phyloP scores from a whole-genome alignment of 1,284 basidiomycete species.

The Grifola frondosa region DNA sequence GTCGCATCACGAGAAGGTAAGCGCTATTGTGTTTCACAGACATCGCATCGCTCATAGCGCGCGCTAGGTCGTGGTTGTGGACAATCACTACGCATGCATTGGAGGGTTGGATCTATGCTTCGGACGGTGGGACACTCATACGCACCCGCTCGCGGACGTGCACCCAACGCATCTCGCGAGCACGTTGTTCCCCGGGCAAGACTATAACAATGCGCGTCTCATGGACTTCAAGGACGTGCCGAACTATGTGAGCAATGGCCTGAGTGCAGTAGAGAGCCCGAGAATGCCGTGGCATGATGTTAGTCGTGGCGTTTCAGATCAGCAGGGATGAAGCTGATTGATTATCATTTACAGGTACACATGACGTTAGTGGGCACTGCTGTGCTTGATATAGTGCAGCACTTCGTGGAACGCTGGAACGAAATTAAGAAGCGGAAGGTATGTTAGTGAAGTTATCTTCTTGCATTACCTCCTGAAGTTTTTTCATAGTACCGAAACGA shows the following conservation, averaged over 20 bases:
- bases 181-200: slow-evolving; percentile 91
- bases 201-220: slow-evolving; percentile 86
- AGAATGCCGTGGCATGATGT: slow-evolving; percentile 93
- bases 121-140: slow-evolving; percentile 92
- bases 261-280: slow-evolving; percentile 70
- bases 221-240: slow-evolving; percentile 83
- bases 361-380: slow-evolving; percentile 83
- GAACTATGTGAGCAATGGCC: slow-evolving; percentile 73
- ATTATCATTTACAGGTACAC: slow-evolving; percentile 52
- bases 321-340: no score
- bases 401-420: slow-evolving; percentile 89
- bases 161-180: slow-evolving; percentile 82
- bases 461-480: not conserved
- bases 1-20: slow-evolving; percentile 79
- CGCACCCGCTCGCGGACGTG: slow-evolving; percentile 84
- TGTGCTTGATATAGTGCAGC: slow-evolving; percentile 88
- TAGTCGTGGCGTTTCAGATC: slow-evolving; percentile 24
- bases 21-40: not conserved
- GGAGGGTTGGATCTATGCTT: slow-evolving; percentile 92
- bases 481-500: slow-evolving; percentile 49
- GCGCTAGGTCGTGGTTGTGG: slow-evolving; percentile 84
- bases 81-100: slow-evolving; percentile 80
- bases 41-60: slow-evolving; percentile 29
- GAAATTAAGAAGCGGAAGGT: slow-evolving; percentile 80
- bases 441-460: slow-evolving; percentile 8